Conservation (phyloP, 495 filamentous ascomycete species). For the Xanthoparmelia taractica region DNA sequence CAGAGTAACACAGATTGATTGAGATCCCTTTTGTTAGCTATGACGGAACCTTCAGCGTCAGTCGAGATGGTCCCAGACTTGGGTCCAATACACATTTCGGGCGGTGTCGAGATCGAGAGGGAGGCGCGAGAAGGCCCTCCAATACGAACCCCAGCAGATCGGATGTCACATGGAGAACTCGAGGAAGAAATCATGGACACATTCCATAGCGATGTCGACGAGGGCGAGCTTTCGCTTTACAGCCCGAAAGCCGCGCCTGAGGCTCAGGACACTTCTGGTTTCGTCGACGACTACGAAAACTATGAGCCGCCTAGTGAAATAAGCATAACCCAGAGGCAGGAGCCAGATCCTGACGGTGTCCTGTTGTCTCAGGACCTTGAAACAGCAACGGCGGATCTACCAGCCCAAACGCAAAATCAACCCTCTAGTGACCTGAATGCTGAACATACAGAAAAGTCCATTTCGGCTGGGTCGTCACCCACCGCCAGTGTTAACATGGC, state of each 20-base stretch:
- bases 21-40: conserved; percentile 1
- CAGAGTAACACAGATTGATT: conserved; percentile 9
- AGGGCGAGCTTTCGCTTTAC: conserved; percentile 18
- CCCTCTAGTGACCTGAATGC: background rate
- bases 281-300: conserved; percentile 6
- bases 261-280: background rate
- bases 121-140: background rate
- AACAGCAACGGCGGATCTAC: background rate
- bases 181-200: conserved; percentile 27
- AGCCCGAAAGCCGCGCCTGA: conserved; percentile 4
- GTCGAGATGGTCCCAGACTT: background rate
- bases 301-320: conserved; percentile 21
- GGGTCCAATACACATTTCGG: background rate
- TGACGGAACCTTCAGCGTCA: background rate
- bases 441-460: background rate
- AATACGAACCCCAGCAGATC: background rate
- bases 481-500: background rate
- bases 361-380: background rate
- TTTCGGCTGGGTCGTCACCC: conserved; percentile 1
- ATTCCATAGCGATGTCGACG: conserved; percentile 24
- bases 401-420: background rate
- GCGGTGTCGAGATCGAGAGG: background rate
- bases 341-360: background rate
- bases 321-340: background rate
- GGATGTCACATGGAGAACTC: conserved; percentile 14